Evolutionary conservation across 192 early-diverging fungal species (phyloP), one percentile per base, ranked within the genome.

Genomic region (Irineochytrium annulatum): DNA sequence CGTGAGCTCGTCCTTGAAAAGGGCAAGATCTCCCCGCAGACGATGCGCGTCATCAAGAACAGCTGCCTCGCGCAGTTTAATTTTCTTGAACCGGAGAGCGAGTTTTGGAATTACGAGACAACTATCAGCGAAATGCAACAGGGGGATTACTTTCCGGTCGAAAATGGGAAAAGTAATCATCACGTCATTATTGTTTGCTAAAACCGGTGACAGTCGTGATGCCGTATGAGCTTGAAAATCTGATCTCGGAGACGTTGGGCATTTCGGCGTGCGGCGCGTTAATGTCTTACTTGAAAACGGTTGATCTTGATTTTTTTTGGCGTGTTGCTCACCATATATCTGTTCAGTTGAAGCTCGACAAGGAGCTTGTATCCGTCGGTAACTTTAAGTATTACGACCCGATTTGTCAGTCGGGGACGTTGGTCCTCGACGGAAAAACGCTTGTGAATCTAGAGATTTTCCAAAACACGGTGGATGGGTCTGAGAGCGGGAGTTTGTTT

Each of bases 371-470:
- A 17, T 94, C 94, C 2, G 82, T 90, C 33, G 77, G 79, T 30
- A 95, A 95, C 70, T 88, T 99, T 65, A 66, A 78, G 24, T 31
- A 65, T 0, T 99, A 99, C 66, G 82, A 93, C 54, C 94, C 94
- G 11, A 80, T 95, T 55, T 82, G 86, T 41, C 81, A 85, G 28
- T 69, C 73, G 0, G 78, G 81, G 6, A 87, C 88, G 13, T 73
- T 97, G 19, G 79, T 95, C 19, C 78, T 99, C 28, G 95, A 99
- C 53, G 94, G 93, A 2, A 92, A 93, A 46, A 94, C 97, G 0
- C 69, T 99, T 19, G 76, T 88, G 49, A 97, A 97, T 55, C 67
- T 99, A 22, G 95, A 99, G 59, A 72, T 99, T 16, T 93, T 99
- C 51, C 73, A 91, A 55, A 91, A 93, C 54, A 79, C 87, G 0